Base-by-base conservation (phyloP, 2,329 filamentous ascomycete genomes). In the Alternaria postmessia region DNA sequence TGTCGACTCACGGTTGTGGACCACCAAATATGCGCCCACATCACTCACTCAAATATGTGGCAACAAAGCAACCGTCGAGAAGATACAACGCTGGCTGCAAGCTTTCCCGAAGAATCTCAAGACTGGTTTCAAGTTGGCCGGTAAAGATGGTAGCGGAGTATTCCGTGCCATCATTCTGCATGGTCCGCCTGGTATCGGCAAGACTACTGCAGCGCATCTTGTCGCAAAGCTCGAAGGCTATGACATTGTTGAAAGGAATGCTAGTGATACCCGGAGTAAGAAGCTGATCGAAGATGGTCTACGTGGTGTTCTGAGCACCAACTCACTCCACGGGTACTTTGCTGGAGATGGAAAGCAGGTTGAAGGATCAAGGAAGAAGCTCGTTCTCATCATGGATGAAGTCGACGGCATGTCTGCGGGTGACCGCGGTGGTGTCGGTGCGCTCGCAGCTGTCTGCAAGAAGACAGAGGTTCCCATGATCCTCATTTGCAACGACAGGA, bases 371-470 rank as follows among this genome's bases (percentile, higher is more conserved):
- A 98, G 95, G 83, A 96, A 96, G 83, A 97, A 97, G 70, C 88
- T 98, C 34, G 92, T 97, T 6, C 82, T 99, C 49, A 93, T 99
- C 80, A 98, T 99, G 95, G 95, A 99, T 70, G 95, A 99, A 80
- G 95, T 99, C 5, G 95, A 99, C 72, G 95, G 95, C 53, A 98
- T 99, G 95, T 98, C 94, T 62, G 94, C 93, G 36, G 95, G 95
- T 75, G 95, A 99, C 76, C 90, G 95, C 62, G 95, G 95, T 67
- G 95, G 95, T 78, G 95, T 99, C 48, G 95, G 94, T 51, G 95
- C 95, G 30, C 84, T 99, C 57, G 94, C 95, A 57, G 93, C 95
- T 59, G 91, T 97, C 54, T 97, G 94, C 84, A 97, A 92, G 81
- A 97, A 96, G 84, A 95, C 94, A 0, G 89, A 95, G 69, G 89